Percentiles rank a stretch among this genome's conserved stretches.
Conservation (phyloP, 345 rosid genomes). For the Linum usitatissimum region DNA sequence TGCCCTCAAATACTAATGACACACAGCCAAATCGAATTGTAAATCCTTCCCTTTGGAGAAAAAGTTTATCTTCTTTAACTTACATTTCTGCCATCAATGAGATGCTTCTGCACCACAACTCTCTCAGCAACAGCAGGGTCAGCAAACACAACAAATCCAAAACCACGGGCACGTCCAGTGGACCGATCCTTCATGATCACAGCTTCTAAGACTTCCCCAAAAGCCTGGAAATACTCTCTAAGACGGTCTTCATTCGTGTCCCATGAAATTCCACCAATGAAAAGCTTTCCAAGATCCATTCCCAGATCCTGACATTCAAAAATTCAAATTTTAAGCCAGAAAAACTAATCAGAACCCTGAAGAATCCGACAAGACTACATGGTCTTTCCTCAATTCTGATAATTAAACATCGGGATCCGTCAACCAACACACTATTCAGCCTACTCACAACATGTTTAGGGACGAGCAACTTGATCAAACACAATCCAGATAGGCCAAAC, state of each 20-base stretch:
- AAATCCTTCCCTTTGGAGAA: neutral
- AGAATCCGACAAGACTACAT: too few relatives aligned
- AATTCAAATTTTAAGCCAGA: neutral
- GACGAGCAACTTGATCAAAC: neutral
- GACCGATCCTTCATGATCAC: conserved; percentile 92
- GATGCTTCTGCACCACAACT: conserved; percentile 62
- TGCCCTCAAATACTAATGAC: neutral
- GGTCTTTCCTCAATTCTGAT: neutral
- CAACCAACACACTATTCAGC: conserved; percentile 3
- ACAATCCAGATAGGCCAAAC: conserved; percentile 12
- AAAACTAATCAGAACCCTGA: too few relatives aligned
- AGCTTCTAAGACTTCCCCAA: conserved; percentile 74
- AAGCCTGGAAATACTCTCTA: conserved; percentile 62
- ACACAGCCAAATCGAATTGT: neutral
- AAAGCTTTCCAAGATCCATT: conserved; percentile 81
- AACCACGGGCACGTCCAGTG: conserved; percentile 92
- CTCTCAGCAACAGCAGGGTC: conserved; percentile 73
- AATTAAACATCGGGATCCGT: conserved; percentile 21
- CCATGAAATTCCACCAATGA: conserved; percentile 94
- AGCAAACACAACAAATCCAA: conserved; percentile 79
- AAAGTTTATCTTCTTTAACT: conserved; percentile 16
- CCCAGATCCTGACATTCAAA: conserved; percentile 40
- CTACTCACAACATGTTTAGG: neutral
- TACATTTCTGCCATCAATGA: conserved; percentile 79
- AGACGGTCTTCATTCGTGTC: conserved; percentile 85